These are phyloP conservation scores for Aspergillus haitiensis DNA, from an alignment of 495 filamentous ascomycete genomes.

Conservation along the genomic window DNA sequence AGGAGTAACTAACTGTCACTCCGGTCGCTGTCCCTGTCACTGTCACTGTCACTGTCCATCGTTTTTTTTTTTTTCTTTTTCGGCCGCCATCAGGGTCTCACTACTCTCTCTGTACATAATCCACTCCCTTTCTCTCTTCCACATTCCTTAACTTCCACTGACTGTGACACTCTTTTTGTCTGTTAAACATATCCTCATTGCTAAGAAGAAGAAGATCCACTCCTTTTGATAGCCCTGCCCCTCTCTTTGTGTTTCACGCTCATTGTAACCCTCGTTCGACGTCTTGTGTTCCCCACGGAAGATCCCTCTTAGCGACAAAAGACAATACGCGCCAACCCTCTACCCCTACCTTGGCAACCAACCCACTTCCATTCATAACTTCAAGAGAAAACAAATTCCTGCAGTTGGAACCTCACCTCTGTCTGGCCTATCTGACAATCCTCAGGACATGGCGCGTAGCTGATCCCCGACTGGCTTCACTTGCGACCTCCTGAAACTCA, in stretches of 20 bases:
- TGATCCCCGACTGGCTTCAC: slow-evolving; percentile 17
- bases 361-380: slow-evolving; percentile 10
- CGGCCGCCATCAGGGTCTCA: background rate
- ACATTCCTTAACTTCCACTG: background rate
- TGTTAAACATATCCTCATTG: background rate
- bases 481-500: slow-evolving; percentile 7
- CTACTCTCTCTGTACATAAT: background rate
- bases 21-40: too few relatives aligned
- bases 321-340: slow-evolving; percentile 18
- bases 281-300: slow-evolving; percentile 6
- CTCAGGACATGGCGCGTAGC: slow-evolving; percentile 14
- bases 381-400: slow-evolving; percentile 6
- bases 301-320: slow-evolving; percentile 12
- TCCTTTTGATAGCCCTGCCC: background rate
- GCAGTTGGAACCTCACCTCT: slow-evolving; percentile 8
- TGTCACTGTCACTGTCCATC: too few relatives aligned
- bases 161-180: slow-evolving; percentile 3
- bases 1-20: too few relatives aligned
- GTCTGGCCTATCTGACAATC: slow-evolving; percentile 10
- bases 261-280: background rate
- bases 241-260: slow-evolving; percentile 13
- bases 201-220: slow-evolving; percentile 4
- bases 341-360: slow-evolving; percentile 22
- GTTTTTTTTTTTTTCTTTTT: too few relatives aligned
- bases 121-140: background rate